Evolutionary conservation across 495 filamentous ascomycete species (phyloP).

Genomic region (Evernia prunastri): DNA sequence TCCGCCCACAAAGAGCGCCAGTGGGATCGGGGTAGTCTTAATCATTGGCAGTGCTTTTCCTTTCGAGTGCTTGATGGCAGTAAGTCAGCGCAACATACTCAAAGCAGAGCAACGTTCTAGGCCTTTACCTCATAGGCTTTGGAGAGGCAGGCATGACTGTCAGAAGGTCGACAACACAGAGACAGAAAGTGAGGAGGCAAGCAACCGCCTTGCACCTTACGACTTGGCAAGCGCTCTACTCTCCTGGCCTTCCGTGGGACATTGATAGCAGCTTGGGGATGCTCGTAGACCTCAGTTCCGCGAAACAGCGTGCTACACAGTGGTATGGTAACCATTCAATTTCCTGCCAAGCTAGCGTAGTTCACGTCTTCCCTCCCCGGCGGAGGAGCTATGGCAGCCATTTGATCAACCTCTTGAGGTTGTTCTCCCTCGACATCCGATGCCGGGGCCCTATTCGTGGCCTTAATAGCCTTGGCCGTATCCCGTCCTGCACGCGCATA

Average conservation of each 20-base stretch:
- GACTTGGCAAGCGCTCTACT: background rate
- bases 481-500: constrained; percentile 69
- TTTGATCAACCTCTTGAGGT: constrained; percentile 36
- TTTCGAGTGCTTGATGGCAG: background rate
- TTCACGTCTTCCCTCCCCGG: constrained; percentile 75
- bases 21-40: background rate
- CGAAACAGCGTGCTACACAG: background rate
- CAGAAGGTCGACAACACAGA: background rate
- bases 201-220: background rate
- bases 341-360: constrained; percentile 80
- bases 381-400: constrained; percentile 63
- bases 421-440: constrained; percentile 31
- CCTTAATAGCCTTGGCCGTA: constrained; percentile 44
- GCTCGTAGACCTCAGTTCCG: background rate
- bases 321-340: constrained; percentile 42
- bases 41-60: background rate
- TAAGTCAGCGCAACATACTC: background rate
- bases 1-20: background rate
- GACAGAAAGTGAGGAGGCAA: background rate
- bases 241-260: background rate
- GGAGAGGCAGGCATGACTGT: background rate
- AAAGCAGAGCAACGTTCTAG: background rate
- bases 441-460: constrained; percentile 28
- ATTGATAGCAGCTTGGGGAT: background rate
- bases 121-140: background rate